These are phyloP conservation scores for Thermochaetoides thermophila DNA, from an alignment of 495 filamentous ascomycete species.

Conservation along the genomic window DNA sequence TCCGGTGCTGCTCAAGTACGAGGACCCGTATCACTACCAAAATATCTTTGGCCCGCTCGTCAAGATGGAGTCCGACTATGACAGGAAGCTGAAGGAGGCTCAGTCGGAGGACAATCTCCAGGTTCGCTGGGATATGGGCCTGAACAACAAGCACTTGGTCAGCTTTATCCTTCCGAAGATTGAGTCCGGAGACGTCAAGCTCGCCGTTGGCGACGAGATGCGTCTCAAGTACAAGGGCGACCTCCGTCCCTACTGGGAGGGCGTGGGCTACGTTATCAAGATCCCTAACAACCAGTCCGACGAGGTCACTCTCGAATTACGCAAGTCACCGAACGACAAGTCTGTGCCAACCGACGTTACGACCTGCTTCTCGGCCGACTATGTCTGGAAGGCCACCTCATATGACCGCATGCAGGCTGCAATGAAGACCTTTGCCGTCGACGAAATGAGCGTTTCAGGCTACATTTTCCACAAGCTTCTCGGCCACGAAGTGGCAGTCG, in stretches of 20 bases:
- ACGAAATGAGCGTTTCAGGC: conserved; percentile 95
- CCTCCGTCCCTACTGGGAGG: conserved; percentile 88
- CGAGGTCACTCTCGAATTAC: conserved; percentile 89
- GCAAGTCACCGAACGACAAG: conserved; percentile 62
- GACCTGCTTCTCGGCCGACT: conserved; percentile 94
- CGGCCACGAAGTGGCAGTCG: conserved; percentile 89
- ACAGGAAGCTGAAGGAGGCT: conserved; percentile 95
- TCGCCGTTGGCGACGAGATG: conserved; percentile 98
- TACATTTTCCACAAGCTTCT: conserved; percentile 98
- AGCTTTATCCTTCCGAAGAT: conserved; percentile 95
- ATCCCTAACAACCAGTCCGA: conserved; percentile 99
- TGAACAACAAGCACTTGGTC: conserved; percentile 95
- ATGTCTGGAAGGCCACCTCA: conserved; percentile 98
- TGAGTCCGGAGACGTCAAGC: conserved; percentile 92
- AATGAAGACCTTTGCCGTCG: conserved; percentile 98
- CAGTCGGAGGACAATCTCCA: conserved; percentile 90
- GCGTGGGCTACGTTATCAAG: conserved; percentile 97
- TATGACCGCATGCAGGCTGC: conserved; percentile 98
- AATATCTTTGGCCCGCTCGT: conserved; percentile 97
- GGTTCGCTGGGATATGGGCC: conserved; percentile 88
- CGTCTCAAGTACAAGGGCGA: conserved; percentile 91
- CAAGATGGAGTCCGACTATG: conserved; percentile 99
- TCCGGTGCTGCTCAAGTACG: conserved; percentile 85
- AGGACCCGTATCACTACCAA: conserved; percentile 97
- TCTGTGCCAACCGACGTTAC: conserved; percentile 95